Evolutionary conservation across 148 eudicot species (phyloP), one percentile per base, ranked within the genome.

Genomic region (Nepenthes gracilis): DNA sequence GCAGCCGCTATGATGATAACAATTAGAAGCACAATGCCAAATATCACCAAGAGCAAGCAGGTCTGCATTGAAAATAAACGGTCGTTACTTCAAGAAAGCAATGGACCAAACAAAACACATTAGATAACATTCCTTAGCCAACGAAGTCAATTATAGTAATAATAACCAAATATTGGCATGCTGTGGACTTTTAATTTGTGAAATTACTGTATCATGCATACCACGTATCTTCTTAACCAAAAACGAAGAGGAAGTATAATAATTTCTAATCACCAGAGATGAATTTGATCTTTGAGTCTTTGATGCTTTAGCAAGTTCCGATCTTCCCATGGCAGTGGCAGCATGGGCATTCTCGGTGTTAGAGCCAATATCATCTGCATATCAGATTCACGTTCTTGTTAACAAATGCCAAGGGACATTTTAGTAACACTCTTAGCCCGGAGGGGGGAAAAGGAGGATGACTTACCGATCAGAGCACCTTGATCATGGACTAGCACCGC

Each of bases 271-370:
- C 73, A 90, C 95, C 76, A 90, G 81, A 47, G 97, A 91, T 33
- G 96, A 88, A 70, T 92, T 88, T 65, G 98, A 92, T 74, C 71
- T 70, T 66, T 91, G 96, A 67, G 81, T 83, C 75, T 91, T 91
- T 34, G 93, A 70, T 38, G 97, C 97, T 85, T 91, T 78, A 36
- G 67, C 73, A 55, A 91, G 93, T 12, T 91, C 91, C 47, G 97
- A 73, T 76, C 75, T 87, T 61, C 74, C 95, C 62, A 85, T 88
- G 32, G 74, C 68, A 58, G 92, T 91, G 37, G 95, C 92, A 67
- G 81, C 92, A 75, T 87, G 85, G 62, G 89, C 33, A 61, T 80
- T 87, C 67, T 85, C 97, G 33, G 87, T 40, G 51, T 87, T 81
- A 59, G 90, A 83, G 52, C 92, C 85, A 54, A 91, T 83, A 72